Conservation (phyloP, 768 basidiomycete species). For the Naganishia randhawae region DNA sequence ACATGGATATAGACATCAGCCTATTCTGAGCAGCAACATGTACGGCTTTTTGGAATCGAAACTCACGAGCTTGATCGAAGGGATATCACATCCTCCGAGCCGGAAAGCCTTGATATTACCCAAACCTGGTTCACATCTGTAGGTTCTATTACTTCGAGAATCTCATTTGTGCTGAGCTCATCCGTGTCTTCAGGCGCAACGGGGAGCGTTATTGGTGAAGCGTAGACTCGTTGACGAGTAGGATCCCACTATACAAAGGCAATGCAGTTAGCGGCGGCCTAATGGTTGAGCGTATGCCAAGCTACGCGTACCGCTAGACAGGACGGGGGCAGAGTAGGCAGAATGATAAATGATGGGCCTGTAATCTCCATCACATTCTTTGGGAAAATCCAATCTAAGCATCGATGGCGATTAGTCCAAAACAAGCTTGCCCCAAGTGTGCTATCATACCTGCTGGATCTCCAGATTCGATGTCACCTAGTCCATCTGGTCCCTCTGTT, state of each 20-base stretch:
- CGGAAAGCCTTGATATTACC: slow-evolving; percentile 47
- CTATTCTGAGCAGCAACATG: neutral
- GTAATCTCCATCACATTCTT: slow-evolving; percentile 41
- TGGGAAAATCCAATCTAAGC: slow-evolving; percentile 48
- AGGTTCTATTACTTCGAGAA: slow-evolving; percentile 44
- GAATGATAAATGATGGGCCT: slow-evolving; percentile 46
- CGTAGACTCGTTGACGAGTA: slow-evolving; percentile 44
- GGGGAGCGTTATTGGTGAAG: slow-evolving; percentile 45
- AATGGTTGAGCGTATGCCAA: neutral
- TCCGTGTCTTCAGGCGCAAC: slow-evolving; percentile 44
- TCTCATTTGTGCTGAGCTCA: slow-evolving; percentile 42
- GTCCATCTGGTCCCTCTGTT: slow-evolving; percentile 29
- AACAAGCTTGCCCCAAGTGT: neutral
- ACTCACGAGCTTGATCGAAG: slow-evolving; percentile 45
- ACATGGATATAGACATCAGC: neutral
- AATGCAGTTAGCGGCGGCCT: neutral
- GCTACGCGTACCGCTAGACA: slow-evolving; percentile 45
- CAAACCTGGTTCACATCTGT: slow-evolving; percentile 49
- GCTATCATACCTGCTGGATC: slow-evolving; percentile 44
- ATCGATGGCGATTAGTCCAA: neutral
- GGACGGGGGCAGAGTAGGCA: slow-evolving; percentile 43
- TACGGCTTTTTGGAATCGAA: neutral
- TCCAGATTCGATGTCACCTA: slow-evolving; percentile 38
- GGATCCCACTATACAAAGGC: slow-evolving; percentile 40
- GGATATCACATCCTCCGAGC: slow-evolving; percentile 46